A percentile compares a stretch with the other conserved stretches of the same genome.
Conservation (phyloP, 495 filamentous ascomycete genomes). For the Trichoderma erinaceum region DNA sequence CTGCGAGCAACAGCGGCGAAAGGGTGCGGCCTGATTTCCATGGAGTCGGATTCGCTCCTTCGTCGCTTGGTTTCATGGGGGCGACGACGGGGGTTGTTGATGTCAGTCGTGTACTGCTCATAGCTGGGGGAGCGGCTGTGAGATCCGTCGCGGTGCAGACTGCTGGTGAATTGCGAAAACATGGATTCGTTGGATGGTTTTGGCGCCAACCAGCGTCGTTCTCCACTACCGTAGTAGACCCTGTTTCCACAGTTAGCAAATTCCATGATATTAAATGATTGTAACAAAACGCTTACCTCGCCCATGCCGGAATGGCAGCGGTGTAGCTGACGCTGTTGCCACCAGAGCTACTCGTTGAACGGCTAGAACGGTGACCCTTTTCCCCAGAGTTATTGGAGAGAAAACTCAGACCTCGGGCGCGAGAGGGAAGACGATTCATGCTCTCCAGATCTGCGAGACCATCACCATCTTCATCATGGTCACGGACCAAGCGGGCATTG, state of each 20-base stretch:
- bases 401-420: constrained; percentile 36
- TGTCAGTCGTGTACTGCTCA: constrained; percentile 41
- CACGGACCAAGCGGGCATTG: constrained; percentile 32
- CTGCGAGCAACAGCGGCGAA: constrained; percentile 25
- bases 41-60: constrained; percentile 24
- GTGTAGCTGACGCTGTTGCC: constrained; percentile 46
- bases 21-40: constrained; percentile 29
- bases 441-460: constrained; percentile 46
- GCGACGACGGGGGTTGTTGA: constrained; percentile 49
- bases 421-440: constrained; percentile 37
- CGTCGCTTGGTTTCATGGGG: constrained; percentile 31
- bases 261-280: background rate
- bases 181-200: constrained; percentile 30
- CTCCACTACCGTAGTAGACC: constrained; percentile 51
- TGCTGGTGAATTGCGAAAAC: constrained; percentile 36
- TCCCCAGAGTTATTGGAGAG: constrained; percentile 39
- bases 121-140: constrained; percentile 37
- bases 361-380: constrained; percentile 45
- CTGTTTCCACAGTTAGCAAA: constrained; percentile 18
- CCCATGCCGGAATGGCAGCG: constrained; percentile 59
- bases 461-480: constrained; percentile 52
- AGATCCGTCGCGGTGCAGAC: constrained; percentile 35
- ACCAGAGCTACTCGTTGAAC: constrained; percentile 44
- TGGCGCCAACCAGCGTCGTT: constrained; percentile 40
- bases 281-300: constrained; percentile 34